Evolutionary conservation across 768 basidiomycete species (phyloP).

Genomic region (Phallus indusiatus): DNA sequence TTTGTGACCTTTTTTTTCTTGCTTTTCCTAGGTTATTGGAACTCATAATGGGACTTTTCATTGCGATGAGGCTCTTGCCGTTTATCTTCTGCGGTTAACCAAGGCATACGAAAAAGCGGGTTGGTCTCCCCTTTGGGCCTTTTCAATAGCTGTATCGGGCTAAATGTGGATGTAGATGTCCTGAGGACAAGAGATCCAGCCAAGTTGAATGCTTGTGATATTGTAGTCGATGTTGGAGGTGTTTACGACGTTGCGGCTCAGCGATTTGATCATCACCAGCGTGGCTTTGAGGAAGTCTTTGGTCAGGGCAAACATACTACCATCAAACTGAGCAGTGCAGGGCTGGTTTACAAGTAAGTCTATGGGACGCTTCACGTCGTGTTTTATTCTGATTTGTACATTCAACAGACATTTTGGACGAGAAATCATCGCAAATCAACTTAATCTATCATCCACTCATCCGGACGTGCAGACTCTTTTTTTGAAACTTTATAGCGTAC

Average conservation of each 20-base stretch:
- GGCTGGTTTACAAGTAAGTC: constrained; percentile 88
- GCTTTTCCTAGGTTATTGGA: constrained; percentile 64
- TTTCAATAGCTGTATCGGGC: background rate
- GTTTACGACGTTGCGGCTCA: constrained; percentile 73
- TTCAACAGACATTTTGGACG: constrained; percentile 72
- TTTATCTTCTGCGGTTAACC: constrained; percentile 78
- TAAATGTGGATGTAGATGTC: constrained; percentile 33
- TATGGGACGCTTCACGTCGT: background rate
- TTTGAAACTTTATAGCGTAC: constrained; percentile 82
- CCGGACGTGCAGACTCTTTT: constrained; percentile 65
- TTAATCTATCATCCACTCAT: constrained; percentile 43
- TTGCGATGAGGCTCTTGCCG: constrained; percentile 93
- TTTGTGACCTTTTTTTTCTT: background rate
- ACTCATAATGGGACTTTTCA: constrained; percentile 96
- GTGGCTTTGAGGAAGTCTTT: constrained; percentile 85
- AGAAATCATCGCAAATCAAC: constrained; percentile 64
- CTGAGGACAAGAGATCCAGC: constrained; percentile 67
- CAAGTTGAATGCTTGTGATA: constrained; percentile 70
- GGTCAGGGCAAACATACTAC: constrained; percentile 71
- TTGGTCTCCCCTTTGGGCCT: constrained; percentile 21
- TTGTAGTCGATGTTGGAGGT: constrained; percentile 95
- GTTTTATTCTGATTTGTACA: background rate
- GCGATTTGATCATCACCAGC: constrained; percentile 93
- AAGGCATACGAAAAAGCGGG: constrained; percentile 66
- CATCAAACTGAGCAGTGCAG: constrained; percentile 79